Evolutionary conservation across 139 green algal genomes (phyloP).

Genomic region (Coelastrella sp.): DNA sequence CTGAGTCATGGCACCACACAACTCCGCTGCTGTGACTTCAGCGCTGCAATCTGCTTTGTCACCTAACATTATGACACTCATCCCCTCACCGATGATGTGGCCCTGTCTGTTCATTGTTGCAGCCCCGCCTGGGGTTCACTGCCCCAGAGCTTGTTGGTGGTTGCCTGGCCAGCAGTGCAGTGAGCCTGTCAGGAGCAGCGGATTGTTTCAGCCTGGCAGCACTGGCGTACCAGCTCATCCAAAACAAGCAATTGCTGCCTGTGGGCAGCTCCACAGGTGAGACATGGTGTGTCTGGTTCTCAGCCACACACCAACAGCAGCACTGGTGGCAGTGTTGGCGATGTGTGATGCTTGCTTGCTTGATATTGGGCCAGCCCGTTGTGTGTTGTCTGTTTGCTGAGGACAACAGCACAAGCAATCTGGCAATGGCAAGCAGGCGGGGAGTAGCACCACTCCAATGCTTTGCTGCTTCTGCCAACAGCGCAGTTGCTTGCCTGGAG

Average conservation of each 20-base stretch:
- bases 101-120: constrained; percentile 4
- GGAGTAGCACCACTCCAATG: no score
- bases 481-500: no score
- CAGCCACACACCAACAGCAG: neutral
- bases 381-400: neutral
- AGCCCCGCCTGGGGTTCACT: constrained; percentile 78
- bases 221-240: constrained; percentile 73
- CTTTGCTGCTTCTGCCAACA: no score
- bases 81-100: neutral
- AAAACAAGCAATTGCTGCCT: constrained; percentile 28
- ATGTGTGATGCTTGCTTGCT: no score
- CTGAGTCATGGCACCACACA: no score
- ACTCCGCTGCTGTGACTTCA: neutral
- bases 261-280: constrained; percentile 33
- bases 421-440: no score
- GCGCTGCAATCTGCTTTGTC: neutral
- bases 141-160: constrained; percentile 81
- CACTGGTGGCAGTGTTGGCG: no score
- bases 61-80: neutral
- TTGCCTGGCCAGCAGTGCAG: neutral
- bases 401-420: no score
- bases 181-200: constrained; percentile 51
- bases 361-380: no score
- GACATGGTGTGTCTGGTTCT: constrained; percentile 23
- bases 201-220: constrained; percentile 86